Base-by-base conservation (phyloP, 2,329 filamentous ascomycete genomes). In the Teratosphaeria gauchensis region DNA sequence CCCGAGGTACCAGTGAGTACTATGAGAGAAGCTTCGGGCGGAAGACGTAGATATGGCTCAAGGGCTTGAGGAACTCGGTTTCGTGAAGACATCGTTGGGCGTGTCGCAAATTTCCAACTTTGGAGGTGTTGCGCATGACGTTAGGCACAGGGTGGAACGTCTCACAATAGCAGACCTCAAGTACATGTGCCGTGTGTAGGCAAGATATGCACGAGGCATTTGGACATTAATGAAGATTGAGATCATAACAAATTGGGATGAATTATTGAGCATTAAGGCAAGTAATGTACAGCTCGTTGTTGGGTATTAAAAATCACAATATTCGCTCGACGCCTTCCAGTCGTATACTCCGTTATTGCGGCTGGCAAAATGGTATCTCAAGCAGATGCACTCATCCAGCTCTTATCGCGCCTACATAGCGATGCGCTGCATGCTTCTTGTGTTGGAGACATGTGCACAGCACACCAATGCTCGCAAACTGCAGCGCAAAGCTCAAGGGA, bases 1-100 rank as follows among this genome's bases (percentile, higher is more conserved):
- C 75, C 80, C 68, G 73, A 78, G 32, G 90, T 84, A 62, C 82
- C 83, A 16, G 87, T 90, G 56, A 92, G 74, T 12, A 91, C 79
- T 21, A 84, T 76, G 46, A 90, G 80, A 38, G 84, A 83, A 16
- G 79, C 75, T 64, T 83, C 78, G 5, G 78, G 74, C 4, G 84
- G 84, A 1, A 85, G 77, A 53, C 74, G 68, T 55, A 88, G 77
- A 71, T 87, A 87, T 6, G 84, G 79, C 66, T 87, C 81, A 14
- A 90, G 77, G 2, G 87, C 80, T 58, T 82, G 78, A 2, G 88
- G 87, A 60, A 84, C 80, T 61, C 81, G 78, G 58, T 58, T 66
- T 48, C 63, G 66, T 7, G 58, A 59, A 52, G 62, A 51, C 56
- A 62, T 65, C 5, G 79, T 77, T 5, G 35, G 4, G 12, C n/a